phyloP scores from a whole-genome alignment of 1,139 yeast species.

The Pichia sp. region DNA sequence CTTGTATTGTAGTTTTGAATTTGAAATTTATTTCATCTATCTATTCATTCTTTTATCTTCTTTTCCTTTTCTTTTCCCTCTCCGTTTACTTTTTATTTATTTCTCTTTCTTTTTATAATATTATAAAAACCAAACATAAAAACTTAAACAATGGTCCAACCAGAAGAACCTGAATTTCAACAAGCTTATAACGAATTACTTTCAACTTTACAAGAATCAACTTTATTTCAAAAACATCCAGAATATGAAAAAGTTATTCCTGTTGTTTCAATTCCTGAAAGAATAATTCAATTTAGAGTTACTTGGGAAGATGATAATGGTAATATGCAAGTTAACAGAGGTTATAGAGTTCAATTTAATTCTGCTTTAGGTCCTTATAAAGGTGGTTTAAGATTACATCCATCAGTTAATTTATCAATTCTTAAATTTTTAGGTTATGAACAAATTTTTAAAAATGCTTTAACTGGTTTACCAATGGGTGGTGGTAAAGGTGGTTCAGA shows the following conservation, averaged over 20 bases:
- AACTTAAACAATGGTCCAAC: conserved; percentile 36
- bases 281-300: conserved; percentile 94
- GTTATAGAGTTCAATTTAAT: conserved; percentile 98
- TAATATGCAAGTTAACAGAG: conserved; percentile 87
- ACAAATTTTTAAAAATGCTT: conserved; percentile 97
- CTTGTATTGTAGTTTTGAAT: no score
- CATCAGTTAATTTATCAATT: conserved; percentile 90
- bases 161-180: conserved; percentile 92
- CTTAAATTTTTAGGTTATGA: conserved; percentile 96
- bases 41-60: no score
- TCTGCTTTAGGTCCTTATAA: conserved; percentile 98
- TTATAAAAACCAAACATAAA: no score
- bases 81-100: no score
- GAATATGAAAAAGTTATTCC: conserved; percentile 85
- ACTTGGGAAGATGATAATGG: conserved; percentile 97
- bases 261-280: conserved; percentile 91
- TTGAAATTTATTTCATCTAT: no score
- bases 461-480: conserved; percentile 96
- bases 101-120: no score
- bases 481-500: conserved; percentile 99
- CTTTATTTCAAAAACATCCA: conserved; percentile 84
- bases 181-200: conserved; percentile 96
- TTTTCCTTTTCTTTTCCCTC: no score
- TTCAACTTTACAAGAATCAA: conserved; percentile 83
- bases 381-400: conserved; percentile 98